Evolutionary conservation across 352 stramenopile genomes (phyloP).

Genomic region (Globisporangium echinulatum): DNA sequence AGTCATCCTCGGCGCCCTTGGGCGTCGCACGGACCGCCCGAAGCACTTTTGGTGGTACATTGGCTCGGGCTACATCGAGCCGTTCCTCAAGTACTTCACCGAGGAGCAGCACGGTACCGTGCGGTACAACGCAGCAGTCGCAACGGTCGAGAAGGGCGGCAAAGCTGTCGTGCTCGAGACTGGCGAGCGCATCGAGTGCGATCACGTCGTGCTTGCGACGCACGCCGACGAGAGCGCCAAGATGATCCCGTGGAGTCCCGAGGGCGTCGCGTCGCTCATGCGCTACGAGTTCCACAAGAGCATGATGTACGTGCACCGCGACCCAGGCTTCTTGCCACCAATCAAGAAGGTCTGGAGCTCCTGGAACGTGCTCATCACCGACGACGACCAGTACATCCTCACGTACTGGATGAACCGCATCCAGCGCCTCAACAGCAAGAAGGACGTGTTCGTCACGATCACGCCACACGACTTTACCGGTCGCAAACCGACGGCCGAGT

Average conservation of each 20-base stretch:
- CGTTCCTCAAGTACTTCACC: constrained; percentile 84
- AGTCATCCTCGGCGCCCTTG: constrained; percentile 67
- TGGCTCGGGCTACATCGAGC: constrained; percentile 75
- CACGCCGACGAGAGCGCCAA: constrained; percentile 74
- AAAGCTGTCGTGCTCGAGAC: constrained; percentile 70
- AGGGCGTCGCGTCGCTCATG: constrained; percentile 62
- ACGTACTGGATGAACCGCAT: constrained; percentile 91
- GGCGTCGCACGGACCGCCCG: constrained; percentile 66
- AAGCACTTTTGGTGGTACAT: constrained; percentile 86
- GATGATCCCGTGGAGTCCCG: constrained; percentile 67
- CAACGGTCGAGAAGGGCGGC: constrained; percentile 62
- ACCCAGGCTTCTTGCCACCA: constrained; percentile 61
- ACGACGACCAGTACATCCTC: constrained; percentile 79
- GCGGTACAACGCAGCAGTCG: constrained; percentile 68
- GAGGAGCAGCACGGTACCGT: constrained; percentile 73
- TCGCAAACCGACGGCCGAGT: constrained; percentile 37
- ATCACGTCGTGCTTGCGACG: constrained; percentile 79
- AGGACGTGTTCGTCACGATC: constrained; percentile 85
- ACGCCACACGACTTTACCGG: constrained; percentile 69
- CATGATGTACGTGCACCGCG: constrained; percentile 85
- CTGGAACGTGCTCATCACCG: constrained; percentile 85
- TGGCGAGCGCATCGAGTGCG: constrained; percentile 74
- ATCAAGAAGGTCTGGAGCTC: constrained; percentile 78
- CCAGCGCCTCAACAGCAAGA: constrained; percentile 79
- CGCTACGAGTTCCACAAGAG: constrained; percentile 83